These are phyloP conservation scores for Sanghuangporus baumii DNA, from an alignment of 1,284 basidiomycete genomes.

Conservation along the genomic window DNA sequence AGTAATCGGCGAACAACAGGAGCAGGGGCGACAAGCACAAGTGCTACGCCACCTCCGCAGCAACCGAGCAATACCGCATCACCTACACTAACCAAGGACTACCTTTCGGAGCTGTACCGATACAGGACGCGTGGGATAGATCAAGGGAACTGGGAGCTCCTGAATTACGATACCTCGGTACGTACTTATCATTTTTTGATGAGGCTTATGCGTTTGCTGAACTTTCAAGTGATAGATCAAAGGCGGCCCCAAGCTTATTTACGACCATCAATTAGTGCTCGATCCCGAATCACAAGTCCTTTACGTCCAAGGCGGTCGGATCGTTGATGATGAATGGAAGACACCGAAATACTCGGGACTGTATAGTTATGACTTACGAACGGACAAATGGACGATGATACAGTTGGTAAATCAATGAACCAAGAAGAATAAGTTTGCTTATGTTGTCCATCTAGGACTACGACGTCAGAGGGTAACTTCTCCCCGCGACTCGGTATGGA, in stretches of 20 bases:
- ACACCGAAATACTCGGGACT: constrained; percentile 58
- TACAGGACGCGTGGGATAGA: constrained; percentile 60
- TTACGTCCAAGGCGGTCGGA: constrained; percentile 75
- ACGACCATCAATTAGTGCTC: constrained; percentile 79
- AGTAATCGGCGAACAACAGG: constrained; percentile 2
- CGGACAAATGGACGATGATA: constrained; percentile 57
- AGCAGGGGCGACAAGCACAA: constrained; percentile 18
- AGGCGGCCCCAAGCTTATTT: constrained; percentile 70
- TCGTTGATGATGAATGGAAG: constrained; percentile 59
- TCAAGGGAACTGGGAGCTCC: constrained; percentile 60
- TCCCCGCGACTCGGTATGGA: constrained; percentile 56
- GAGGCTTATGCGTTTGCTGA: background rate
- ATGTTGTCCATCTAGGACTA: constrained; percentile 4
- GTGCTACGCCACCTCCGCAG: background rate
- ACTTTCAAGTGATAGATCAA: constrained; percentile 35
- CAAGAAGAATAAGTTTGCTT: background rate
- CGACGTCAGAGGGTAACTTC: constrained; percentile 28
- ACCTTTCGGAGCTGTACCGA: constrained; percentile 58
- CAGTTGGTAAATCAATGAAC: constrained; percentile 40
- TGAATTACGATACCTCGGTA: constrained; percentile 60
- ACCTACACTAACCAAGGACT: constrained; percentile 1
- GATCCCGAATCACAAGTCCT: constrained; percentile 67
- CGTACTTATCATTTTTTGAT: constrained; percentile 21
- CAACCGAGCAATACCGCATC: background rate
- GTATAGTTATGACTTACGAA: constrained; percentile 60